These are phyloP conservation scores for Inonotus obliquus DNA, from an alignment of 1,284 basidiomycete genomes.

Conservation along the genomic window DNA sequence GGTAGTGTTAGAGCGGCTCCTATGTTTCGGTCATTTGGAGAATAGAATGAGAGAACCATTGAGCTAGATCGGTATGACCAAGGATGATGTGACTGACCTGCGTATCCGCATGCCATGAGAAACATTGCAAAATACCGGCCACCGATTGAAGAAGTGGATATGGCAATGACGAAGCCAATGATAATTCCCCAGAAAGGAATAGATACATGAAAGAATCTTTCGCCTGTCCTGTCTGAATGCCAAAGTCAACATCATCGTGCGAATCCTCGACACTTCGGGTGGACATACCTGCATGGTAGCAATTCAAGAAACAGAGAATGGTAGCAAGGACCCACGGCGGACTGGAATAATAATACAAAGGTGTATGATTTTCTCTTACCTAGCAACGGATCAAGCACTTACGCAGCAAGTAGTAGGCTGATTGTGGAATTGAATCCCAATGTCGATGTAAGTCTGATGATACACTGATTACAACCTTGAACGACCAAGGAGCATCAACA, in stretches of 20 bases:
- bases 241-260: neutral
- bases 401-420: constrained; percentile 34
- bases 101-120: constrained; percentile 44
- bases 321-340: constrained; percentile 63
- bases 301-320: constrained; percentile 50
- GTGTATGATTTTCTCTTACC: neutral
- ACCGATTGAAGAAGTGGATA: constrained; percentile 48
- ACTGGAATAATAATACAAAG: constrained; percentile 29
- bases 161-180: constrained; percentile 56
- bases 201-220: constrained; percentile 65
- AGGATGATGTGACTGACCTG: neutral
- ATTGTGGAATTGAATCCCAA: constrained; percentile 32
- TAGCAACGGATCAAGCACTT: constrained; percentile 20
- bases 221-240: constrained; percentile 48
- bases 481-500: constrained; percentile 18
- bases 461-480: constrained; percentile 32
- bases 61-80: too few species aligned
- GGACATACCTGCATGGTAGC: constrained; percentile 60
- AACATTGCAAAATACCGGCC: constrained; percentile 64
- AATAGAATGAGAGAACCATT: neutral
- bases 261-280: neutral
- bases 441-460: constrained; percentile 38
- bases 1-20: constrained; percentile 50
- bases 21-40: neutral
- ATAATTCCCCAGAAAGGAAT: constrained; percentile 58